phyloP scores from a whole-genome alignment of 805 yeast species.

The Candida hungchunana region DNA sequence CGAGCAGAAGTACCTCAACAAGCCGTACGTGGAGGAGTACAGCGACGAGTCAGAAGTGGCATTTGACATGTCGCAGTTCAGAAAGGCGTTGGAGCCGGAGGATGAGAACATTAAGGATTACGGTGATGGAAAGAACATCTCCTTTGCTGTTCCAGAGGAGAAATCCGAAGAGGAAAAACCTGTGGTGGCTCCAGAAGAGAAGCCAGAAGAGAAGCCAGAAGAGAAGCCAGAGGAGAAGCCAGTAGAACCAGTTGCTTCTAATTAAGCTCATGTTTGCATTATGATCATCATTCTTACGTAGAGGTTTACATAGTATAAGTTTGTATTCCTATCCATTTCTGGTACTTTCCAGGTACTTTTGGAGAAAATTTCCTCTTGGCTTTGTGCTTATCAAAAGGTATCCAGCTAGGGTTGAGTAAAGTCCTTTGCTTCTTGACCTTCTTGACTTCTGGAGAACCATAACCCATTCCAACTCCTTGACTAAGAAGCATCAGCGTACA shows the following conservation, averaged over 20 bases:
- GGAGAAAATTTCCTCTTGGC: too few species aligned
- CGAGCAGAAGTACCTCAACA: conserved; percentile 54
- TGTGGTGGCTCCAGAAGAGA: neutral
- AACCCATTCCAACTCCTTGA: too few species aligned
- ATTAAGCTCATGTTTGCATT: too few species aligned
- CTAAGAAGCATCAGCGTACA: too few species aligned
- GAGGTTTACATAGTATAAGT: too few species aligned
- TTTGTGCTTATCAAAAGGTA: too few species aligned
- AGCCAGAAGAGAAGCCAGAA: conserved; percentile 30
- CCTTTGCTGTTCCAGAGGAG: conserved; percentile 28
- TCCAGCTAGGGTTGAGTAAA: too few species aligned
- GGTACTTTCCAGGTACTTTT: too few species aligned
- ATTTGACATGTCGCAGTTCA: conserved; percentile 41
- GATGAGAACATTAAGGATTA: conserved; percentile 31
- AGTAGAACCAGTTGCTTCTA: conserved; percentile 2
- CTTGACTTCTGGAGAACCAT: too few species aligned
- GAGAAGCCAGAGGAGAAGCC: conserved; percentile 3
- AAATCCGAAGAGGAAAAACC: conserved; percentile 13
- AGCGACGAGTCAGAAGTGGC: conserved; percentile 35
- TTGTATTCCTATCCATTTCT: too few species aligned
- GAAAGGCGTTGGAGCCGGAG: conserved; percentile 33
- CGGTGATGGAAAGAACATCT: conserved; percentile 43
- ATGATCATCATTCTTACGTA: too few species aligned
- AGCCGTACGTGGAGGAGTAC: conserved; percentile 46
- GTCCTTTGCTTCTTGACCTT: too few species aligned